phyloP scores from a whole-genome alignment of 176 grass and related monocot genomes.

The Cenchrus americanus region DNA sequence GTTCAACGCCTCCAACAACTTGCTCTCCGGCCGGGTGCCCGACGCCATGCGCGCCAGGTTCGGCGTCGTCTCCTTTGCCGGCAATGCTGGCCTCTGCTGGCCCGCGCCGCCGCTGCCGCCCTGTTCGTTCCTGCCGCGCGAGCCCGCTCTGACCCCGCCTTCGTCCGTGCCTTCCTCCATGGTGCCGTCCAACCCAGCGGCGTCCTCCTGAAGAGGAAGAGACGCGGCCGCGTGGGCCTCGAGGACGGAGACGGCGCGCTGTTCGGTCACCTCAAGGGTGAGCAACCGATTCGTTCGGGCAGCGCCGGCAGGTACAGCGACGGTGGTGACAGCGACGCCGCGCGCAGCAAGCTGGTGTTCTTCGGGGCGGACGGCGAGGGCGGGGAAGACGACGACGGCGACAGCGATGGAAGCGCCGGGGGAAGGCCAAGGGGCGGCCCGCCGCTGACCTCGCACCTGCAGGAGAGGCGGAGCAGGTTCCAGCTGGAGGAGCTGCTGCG shows the following conservation, averaged over 20 bases:
- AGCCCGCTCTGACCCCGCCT: conserved; percentile 48
- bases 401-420: conserved; percentile 38
- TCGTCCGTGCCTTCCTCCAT: conserved; percentile 44
- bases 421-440: conserved; percentile 16
- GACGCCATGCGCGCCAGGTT: conserved; percentile 62
- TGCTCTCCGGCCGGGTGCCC: conserved; percentile 70
- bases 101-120: conserved; percentile 43
- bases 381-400: not conserved
- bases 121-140: conserved; percentile 64
- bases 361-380: conserved; percentile 57
- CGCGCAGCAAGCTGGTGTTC: conserved; percentile 81
- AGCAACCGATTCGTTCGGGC: conserved; percentile 46
- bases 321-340: conserved; percentile 74
- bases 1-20: conserved; percentile 78
- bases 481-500: conserved; percentile 87
- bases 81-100: conserved; percentile 59
- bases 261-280: conserved; percentile 47
- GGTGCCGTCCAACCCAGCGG: conserved; percentile 73
- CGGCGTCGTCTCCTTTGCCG: conserved; percentile 52
- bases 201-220: conserved; percentile 50
- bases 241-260: conserved; percentile 36
- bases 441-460: conserved; percentile 34
- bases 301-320: conserved; percentile 57
- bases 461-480: conserved; percentile 51
- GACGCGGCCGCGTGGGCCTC: conserved; percentile 42